Conservation (phyloP, 2,329 filamentous ascomycete species). For the Tolypocladium tropicale region DNA sequence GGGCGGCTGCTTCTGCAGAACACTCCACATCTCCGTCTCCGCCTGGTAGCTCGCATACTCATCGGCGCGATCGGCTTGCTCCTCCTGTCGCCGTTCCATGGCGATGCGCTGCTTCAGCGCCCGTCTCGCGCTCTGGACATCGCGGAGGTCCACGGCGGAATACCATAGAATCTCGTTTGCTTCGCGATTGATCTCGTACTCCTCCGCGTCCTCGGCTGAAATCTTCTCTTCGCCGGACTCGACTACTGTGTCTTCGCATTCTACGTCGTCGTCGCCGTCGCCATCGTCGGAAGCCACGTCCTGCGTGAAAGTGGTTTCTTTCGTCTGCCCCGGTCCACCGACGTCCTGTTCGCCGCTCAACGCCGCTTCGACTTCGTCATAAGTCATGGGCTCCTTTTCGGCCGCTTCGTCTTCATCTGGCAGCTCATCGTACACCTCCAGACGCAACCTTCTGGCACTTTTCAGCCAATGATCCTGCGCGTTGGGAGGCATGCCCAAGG, state of each 20-base stretch:
- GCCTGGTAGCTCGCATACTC: slow-evolving; percentile 26
- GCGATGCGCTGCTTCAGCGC: slow-evolving; percentile 27
- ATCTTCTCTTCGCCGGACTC: slow-evolving; percentile 6
- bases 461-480: slow-evolving; percentile 34
- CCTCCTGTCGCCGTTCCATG: slow-evolving; percentile 31
- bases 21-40: slow-evolving; percentile 34
- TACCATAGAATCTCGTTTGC: slow-evolving; percentile 30
- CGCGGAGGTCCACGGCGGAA: slow-evolving; percentile 28
- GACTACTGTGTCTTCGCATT: slow-evolving; percentile 7
- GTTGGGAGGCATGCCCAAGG: slow-evolving; percentile 31
- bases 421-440: slow-evolving; percentile 34
- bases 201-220: slow-evolving; percentile 15
- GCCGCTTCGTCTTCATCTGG: slow-evolving; percentile 10
- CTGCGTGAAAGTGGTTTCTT: slow-evolving; percentile 1
- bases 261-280: slow-evolving; percentile 5
- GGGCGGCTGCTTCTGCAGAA: slow-evolving; percentile 29
- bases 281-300: slow-evolving; percentile 2
- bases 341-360: slow-evolving; percentile 12
- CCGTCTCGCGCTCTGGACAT: slow-evolving; percentile 23
- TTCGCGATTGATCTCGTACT: slow-evolving; percentile 23
- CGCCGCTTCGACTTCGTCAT: slow-evolving; percentile 31
- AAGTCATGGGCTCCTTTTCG: slow-evolving; percentile 25
- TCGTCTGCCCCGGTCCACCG: slow-evolving; percentile 2
- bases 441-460: slow-evolving; percentile 36
- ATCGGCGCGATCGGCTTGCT: slow-evolving; percentile 32